Evolutionary conservation across 305 asterid species (phyloP), one percentile per base, ranked within the genome.

Genomic region (Galium porrigens): DNA sequence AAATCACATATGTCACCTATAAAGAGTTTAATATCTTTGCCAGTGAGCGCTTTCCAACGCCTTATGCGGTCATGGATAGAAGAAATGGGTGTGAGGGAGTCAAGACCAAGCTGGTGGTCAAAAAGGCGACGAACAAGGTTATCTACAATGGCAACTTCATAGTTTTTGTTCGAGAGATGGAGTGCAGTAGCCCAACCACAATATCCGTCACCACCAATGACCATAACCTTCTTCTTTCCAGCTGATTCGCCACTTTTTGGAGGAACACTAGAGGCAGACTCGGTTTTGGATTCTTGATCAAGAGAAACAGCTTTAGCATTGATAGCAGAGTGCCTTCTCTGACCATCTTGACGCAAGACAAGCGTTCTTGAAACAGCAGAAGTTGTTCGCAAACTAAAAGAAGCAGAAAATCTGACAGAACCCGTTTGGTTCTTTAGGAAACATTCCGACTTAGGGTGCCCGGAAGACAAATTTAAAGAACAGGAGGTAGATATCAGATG

Each of bases 171-270:
- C 5, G 97, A 90, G 27, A 90, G 77, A 73, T 90, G 96, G 66
- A 90, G 94, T 27, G 97, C 78, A 29, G 97, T 88, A 46, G 97
- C 97, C 97, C 97, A 90, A 30, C 97, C 97, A 37, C 97, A 90
- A 65, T 90, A 90, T 53, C 97, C 97, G 30, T 90, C 97, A 14
- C 97, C 97, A 39, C 97, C 97, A 25, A 90, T 84, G 8, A 90
- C 94, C 97, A 90, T 87, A 70, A 90, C 95, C 70, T 78, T 83
- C 72, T 86, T 90, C 3, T 65, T 70, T 1, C 52, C 48, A 52
- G 82, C 73, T 65, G 81, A 68, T 68, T 70, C 83, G 27, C 53
- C 61, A 20, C 75, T 64, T 52, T 66, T 58, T 33, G 70, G 72
- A 22, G 70, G 66, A 54, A 78, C 54, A 42, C 81, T 81, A 3